These are phyloP conservation scores for Russula sp. DNA, from an alignment of 768 basidiomycete genomes.

Conservation along the genomic window DNA sequence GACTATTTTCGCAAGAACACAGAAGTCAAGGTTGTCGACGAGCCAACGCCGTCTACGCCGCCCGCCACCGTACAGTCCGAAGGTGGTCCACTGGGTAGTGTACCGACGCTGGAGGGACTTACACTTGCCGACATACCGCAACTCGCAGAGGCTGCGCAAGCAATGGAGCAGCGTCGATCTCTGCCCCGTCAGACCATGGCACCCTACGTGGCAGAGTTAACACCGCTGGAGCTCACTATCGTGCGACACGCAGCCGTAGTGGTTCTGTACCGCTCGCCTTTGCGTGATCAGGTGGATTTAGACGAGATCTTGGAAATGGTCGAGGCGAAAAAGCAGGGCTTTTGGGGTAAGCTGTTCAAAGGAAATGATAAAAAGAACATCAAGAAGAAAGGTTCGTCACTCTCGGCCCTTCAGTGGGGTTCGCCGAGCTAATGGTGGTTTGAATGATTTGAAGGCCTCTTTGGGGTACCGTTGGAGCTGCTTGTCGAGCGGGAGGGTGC, in stretches of 20 bases:
- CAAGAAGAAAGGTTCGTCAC: constrained; percentile 72
- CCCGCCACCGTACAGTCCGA: constrained; percentile 48
- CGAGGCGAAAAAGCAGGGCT: constrained; percentile 87
- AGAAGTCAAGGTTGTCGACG: constrained; percentile 86
- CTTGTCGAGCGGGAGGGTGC: constrained; percentile 92
- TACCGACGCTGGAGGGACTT: constrained; percentile 61
- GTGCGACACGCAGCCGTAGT: constrained; percentile 90
- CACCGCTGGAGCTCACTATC: constrained; percentile 79
- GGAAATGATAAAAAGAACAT: constrained; percentile 83
- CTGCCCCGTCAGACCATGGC: constrained; percentile 73
- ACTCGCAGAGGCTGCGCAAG: constrained; percentile 88
- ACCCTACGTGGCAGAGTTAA: constrained; percentile 82
- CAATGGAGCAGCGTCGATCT: constrained; percentile 82
- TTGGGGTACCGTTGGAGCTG: constrained; percentile 88
- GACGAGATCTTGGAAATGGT: constrained; percentile 94
- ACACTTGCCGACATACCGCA: constrained; percentile 94
- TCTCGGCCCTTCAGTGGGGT: background rate
- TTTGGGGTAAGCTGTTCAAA: constrained; percentile 97
- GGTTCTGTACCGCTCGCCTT: constrained; percentile 68
- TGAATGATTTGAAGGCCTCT: constrained; percentile 61
- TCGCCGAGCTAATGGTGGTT: constrained; percentile 23
- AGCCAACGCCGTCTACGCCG: constrained; percentile 70
- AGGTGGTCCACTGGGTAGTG: constrained; percentile 26
- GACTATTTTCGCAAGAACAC: constrained; percentile 76
- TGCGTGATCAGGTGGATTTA: constrained; percentile 80